Conservation (phyloP, 371 early-diverging fungal genomes). For the Apophysomyces sp. region DNA sequence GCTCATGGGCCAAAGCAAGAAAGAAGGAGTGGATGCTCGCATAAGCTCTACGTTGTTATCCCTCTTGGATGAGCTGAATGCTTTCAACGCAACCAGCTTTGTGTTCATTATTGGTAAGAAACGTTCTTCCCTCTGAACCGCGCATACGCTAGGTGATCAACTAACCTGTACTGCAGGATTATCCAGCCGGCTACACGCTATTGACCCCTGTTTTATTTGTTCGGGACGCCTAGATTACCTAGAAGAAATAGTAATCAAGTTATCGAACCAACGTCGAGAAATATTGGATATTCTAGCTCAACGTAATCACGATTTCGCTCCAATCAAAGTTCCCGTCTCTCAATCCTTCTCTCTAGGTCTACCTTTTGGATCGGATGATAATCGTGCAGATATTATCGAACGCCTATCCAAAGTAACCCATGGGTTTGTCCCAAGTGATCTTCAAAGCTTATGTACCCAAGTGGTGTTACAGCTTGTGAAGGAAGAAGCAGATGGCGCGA, state of each 20-base stretch:
- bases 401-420: conserved; percentile 92
- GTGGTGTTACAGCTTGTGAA: conserved; percentile 46
- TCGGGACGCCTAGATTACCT: conserved; percentile 60
- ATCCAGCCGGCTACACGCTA: conserved; percentile 58
- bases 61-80: conserved; percentile 46
- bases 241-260: conserved; percentile 48
- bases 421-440: conserved; percentile 83
- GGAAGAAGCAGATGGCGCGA: conserved; percentile 10
- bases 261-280: conserved; percentile 40
- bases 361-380: conserved; percentile 48
- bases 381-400: conserved; percentile 58
- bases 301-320: conserved; percentile 27
- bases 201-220: conserved; percentile 52
- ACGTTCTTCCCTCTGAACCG: too few relatives aligned
- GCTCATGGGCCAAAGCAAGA: conserved; percentile 38
- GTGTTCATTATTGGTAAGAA: conserved; percentile 56
- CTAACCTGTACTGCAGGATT: conserved; percentile 20
- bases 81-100: conserved; percentile 9
- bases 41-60: conserved; percentile 22
- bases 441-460: conserved; percentile 65
- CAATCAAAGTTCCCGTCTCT: background rate
- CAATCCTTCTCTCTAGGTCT: conserved; percentile 35
- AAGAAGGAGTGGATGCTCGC: conserved; percentile 35
- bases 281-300: conserved; percentile 50
- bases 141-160: background rate